phyloP scores from a whole-genome alignment of 1,139 yeast species.

The Zhuliangozyma blackwelliae region DNA sequence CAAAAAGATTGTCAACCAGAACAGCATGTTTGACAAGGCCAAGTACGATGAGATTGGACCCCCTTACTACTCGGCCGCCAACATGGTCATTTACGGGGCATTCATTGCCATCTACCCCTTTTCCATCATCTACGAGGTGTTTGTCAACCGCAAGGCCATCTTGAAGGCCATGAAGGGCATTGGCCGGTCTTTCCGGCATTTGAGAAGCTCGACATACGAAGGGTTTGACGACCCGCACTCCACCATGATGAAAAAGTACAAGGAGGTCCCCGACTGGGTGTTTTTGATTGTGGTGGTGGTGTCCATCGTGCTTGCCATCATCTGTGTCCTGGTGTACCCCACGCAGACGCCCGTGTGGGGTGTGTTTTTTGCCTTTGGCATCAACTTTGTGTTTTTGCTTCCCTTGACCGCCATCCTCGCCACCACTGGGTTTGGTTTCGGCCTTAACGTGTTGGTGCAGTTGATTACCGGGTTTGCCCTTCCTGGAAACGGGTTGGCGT shows the following conservation, averaged over 20 bases:
- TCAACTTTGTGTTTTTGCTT: conserved; percentile 50
- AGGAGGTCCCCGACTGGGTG: conserved; percentile 62
- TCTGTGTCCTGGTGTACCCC: conserved; percentile 40
- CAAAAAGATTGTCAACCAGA: conserved; percentile 29
- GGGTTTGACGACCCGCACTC: conserved; percentile 49
- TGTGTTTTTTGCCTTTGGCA: conserved; percentile 49
- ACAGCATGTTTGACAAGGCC: conserved; percentile 28
- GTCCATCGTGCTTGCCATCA: conserved; percentile 44
- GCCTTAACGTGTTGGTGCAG: conserved; percentile 57
- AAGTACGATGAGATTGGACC: conserved; percentile 45
- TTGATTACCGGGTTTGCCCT: conserved; percentile 59
- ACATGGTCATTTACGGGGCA: conserved; percentile 49
- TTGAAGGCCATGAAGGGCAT: conserved; percentile 8
- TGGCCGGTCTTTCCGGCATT: conserved; percentile 21
- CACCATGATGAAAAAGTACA: conserved; percentile 47
- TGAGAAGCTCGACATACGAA: conserved; percentile 22
- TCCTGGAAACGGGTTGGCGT: conserved; percentile 60
- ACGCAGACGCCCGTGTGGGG: conserved; percentile 52
- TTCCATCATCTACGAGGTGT: conserved; percentile 39
- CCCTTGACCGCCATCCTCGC: conserved; percentile 48
- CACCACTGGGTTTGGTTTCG: conserved; percentile 49
- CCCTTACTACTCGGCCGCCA: conserved; percentile 59
- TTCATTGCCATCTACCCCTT: conserved; percentile 55
- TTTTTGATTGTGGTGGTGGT: conserved; percentile 41
- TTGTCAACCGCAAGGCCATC: conserved; percentile 26